phyloP scores from a whole-genome alignment of 192 early-diverging fungal genomes.

The Dispira parvispora region DNA sequence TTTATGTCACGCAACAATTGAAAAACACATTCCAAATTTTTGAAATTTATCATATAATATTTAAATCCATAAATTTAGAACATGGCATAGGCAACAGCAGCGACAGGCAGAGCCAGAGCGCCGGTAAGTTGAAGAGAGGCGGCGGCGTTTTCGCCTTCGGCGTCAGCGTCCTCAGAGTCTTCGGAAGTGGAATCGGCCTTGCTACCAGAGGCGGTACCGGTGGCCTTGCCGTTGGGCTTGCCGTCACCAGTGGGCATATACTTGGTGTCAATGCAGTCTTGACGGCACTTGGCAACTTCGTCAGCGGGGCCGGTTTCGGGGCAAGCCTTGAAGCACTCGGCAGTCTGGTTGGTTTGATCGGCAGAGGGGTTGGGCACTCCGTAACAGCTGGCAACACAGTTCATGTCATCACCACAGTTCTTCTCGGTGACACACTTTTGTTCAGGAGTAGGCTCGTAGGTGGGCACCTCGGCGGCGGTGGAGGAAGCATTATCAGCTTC shows the following conservation, averaged over 20 bases:
- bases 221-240: background rate
- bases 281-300: background rate
- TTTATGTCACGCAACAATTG: no score
- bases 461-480: background rate
- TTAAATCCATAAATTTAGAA: background rate
- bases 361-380: constrained; percentile 6
- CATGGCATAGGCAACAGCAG: background rate
- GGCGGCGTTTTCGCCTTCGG: background rate
- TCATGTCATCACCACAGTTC: constrained; percentile 7
- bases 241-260: constrained; percentile 2
- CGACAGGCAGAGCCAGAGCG: constrained; percentile 6
- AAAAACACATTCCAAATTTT: no score
- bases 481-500: background rate
- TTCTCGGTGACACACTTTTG: constrained; percentile 4
- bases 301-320: constrained; percentile 5
- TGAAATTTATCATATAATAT: background rate
- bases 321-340: constrained; percentile 9
- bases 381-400: constrained; percentile 7
- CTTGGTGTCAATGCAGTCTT: constrained; percentile 5
- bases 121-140: background rate
- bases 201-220: background rate
- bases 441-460: constrained; percentile 1
- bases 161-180: background rate
- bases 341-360: background rate
- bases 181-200: background rate